Evolutionary conservation across 768 basidiomycete genomes (phyloP), one percentile per base, ranked within the genome.

Genomic region (Mycena pura): DNA sequence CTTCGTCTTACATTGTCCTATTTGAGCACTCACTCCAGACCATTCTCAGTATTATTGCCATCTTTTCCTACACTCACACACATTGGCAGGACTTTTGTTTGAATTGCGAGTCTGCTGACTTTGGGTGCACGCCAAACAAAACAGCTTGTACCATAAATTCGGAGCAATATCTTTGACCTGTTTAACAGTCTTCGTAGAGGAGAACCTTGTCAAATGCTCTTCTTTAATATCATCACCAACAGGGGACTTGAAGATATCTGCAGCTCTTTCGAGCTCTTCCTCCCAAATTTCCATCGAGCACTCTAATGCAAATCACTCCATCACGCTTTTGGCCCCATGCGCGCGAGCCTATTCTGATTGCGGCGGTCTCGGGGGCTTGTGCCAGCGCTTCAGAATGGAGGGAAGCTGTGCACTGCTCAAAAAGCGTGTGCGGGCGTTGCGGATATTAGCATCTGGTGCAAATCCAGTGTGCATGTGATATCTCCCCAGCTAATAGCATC

Each of bases 401-500:
- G 56, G 46, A 1, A 57, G 44, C 31, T 43, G 6, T 11, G 19
- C 15, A 8, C 39, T 43, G 3, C 50, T 43, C 3, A 31, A 44
- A 8, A 58, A 31, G 0, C 0, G 10, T 1, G 19, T 27, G 13
- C 48, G 48, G 1, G 22, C 48, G 8, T 3, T 5, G 2, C 48
- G 39, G 24, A 58, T 19, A 4, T 2, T 27, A n/a, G 39, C 31
- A 44, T 58, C 25, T 17, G 27, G 13, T 0, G 48, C 51, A 25
- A 47, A 58, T 5, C 25, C 21, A 34, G 13, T 0, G 48, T 58
- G 25, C 57, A 58, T 5, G 25, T 32, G 3, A 3, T 17, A 28
- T 58, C 57, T 10, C 57, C 57, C 57, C 57, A 58, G 41, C 57
- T 51, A 3, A 58, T n/a, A 13, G 45, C 55, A 47, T 57, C 55